Evolutionary conservation across 257 asterid species (phyloP), one percentile per base, ranked within the genome.

Genomic region (Eustoma russellianum): DNA sequence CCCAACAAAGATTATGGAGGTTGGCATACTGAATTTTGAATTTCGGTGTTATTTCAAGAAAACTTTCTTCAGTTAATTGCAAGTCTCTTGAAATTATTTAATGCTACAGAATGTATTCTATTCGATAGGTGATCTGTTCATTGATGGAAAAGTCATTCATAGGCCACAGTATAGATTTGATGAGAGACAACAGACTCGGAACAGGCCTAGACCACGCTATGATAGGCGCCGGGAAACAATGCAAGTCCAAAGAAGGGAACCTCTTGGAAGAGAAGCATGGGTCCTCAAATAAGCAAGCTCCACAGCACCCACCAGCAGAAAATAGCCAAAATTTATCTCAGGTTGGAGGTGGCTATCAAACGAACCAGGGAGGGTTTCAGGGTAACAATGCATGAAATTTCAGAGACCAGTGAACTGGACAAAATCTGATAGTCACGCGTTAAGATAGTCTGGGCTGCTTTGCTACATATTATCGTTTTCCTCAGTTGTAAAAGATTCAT

Each of bases 1-100:
- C 94, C 90, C 38, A 82, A 82, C 62, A 84, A 84, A 71, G 94
- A 88, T 55, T 88, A 84, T 43, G 96, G 94, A 76, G 94, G 96
- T 82, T 61, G 46, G 90, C 56, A 49, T 40, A 33, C n/a, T n/a
- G n/a, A n/a, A n/a, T n/a, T n/a, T n/a, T n/a, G n/a, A n/a, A n/a
- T n/a, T n/a, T n/a, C n/a, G n/a, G n/a, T n/a, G n/a, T n/a, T n/a
- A n/a, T n/a, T n/a, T n/a, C n/a, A n/a, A n/a, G n/a, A n/a, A n/a
- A n/a, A n/a, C n/a, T n/a, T n/a, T n/a, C n/a, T n/a, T n/a, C n/a
- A n/a, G n/a, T n/a, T n/a, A n/a, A n/a, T n/a, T n/a, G n/a, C n/a
- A n/a, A n/a, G n/a, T n/a, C n/a, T n/a, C n/a, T n/a, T n/a, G n/a
- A n/a, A n/a, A n/a, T n/a, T n/a, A n/a, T n/a, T n/a, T n/a, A n/a